Conservation (phyloP, 78 protist genomes). For the Tieghemostelium lacteum region DNA sequence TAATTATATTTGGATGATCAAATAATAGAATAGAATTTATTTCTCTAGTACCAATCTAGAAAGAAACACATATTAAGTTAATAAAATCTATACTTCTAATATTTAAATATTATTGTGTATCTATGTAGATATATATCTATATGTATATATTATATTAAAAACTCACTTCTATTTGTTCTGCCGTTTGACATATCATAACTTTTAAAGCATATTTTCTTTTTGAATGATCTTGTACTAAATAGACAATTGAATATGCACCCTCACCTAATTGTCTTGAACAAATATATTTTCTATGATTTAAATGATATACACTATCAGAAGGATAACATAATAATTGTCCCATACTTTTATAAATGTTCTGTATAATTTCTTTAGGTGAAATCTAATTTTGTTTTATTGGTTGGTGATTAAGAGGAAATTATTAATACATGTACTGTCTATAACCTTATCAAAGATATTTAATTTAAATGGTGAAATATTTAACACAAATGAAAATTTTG, state of each 20-base stretch:
- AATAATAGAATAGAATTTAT: conserved; percentile 23
- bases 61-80: not conserved
- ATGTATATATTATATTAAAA: too few species aligned
- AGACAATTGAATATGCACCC: conserved; percentile 78
- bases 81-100: too few species aligned
- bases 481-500: too few species aligned
- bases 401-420: too few species aligned
- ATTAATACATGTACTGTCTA: too few species aligned
- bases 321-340: conserved; percentile 55
- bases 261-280: conserved; percentile 28
- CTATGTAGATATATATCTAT: too few species aligned
- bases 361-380: too few species aligned
- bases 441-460: too few species aligned
- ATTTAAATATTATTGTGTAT: too few species aligned
- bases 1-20: conserved; percentile 63
- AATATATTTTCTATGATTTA: conserved; percentile 23
- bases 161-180: conserved; percentile 37
- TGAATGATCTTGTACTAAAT: conserved; percentile 50
- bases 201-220: conserved; percentile 69
- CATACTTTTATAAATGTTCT: conserved; percentile 44
- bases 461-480: too few species aligned
- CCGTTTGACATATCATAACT: conserved; percentile 75
- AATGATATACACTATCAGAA: conserved; percentile 22
- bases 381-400: too few species aligned
- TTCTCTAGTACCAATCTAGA: conserved; percentile 45